Evolutionary conservation across 164 flowering plant genomes (phyloP).

Genomic region (Echeveria elegans): DNA sequence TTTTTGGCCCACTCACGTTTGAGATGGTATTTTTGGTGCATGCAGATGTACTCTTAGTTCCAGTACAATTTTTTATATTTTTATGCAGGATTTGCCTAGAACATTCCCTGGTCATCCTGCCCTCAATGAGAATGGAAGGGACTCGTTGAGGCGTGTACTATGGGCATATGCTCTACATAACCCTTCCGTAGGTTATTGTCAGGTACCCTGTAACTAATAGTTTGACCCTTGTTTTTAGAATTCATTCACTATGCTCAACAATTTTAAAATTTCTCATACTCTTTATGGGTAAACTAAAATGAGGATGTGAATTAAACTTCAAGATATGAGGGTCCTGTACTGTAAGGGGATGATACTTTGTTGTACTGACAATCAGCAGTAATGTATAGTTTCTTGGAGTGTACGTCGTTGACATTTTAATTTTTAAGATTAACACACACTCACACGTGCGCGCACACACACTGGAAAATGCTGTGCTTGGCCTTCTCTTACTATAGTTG

Average conservation of each 20-base stretch:
- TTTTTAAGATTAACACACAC: not conserved
- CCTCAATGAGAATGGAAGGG: constrained; percentile 80
- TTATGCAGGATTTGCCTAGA: constrained; percentile 37
- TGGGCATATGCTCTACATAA: constrained; percentile 95
- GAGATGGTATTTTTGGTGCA: constrained; percentile 18
- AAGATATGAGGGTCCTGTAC: not conserved
- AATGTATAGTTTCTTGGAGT: not conserved
- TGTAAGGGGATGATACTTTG: not conserved
- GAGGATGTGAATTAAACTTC: not conserved
- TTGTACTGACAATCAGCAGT: not conserved
- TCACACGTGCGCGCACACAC: too few species aligned
- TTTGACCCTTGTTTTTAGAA: not conserved
- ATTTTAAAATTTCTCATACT: not conserved
- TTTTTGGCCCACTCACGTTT: constrained; percentile 24
- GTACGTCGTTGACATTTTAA: not conserved
- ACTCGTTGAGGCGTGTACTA: constrained; percentile 84
- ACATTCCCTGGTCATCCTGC: constrained; percentile 99
- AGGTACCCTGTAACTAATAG: constrained; percentile 37
- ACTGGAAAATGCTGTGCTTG: not conserved
- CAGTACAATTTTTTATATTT: constrained; percentile 13
- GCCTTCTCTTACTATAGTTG: not conserved
- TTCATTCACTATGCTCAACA: not conserved
- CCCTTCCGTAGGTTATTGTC: constrained; percentile 94
- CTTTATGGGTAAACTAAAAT: not conserved
- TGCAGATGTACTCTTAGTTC: not conserved